Percentiles rank a stretch among this genome's conserved stretches.
Evolutionary conservation across 2,329 filamentous ascomycete genomes (phyloP).

Genomic region (Colletotrichum incanum): DNA sequence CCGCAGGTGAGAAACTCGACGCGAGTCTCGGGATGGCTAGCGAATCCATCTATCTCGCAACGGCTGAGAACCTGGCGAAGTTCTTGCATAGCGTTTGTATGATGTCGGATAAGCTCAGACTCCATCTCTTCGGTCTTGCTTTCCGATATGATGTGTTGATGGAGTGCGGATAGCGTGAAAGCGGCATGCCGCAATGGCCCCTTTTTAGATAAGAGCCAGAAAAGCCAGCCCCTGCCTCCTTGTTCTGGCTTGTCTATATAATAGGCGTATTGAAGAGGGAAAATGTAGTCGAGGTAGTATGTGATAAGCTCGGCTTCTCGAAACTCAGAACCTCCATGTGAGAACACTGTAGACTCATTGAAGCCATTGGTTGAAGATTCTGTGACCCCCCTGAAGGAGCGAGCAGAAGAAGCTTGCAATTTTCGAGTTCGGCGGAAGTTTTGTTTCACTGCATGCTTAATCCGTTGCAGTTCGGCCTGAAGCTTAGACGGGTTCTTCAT

Average conservation of each 20-base stretch:
- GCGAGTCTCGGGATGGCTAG: slow-evolving; percentile 42
- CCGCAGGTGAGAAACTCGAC: slow-evolving; percentile 49
- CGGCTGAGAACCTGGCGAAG: slow-evolving; percentile 44
- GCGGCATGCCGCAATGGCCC: slow-evolving; percentile 48
- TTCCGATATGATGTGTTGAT: slow-evolving; percentile 46
- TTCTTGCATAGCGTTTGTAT: slow-evolving; percentile 48
- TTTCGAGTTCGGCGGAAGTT: slow-evolving; percentile 45
- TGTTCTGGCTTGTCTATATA: slow-evolving; percentile 47
- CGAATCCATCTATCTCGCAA: slow-evolving; percentile 21
- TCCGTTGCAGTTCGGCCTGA: slow-evolving; percentile 48
- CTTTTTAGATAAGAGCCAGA: slow-evolving; percentile 45
- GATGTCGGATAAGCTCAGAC: slow-evolving; percentile 46
- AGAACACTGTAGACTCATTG: slow-evolving; percentile 14
- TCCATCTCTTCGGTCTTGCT: slow-evolving; percentile 44
- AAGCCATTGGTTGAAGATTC: not conserved
- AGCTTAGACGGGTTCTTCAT: slow-evolving; percentile 49
- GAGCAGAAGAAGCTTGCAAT: slow-evolving; percentile 14
- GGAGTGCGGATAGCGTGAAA: slow-evolving; percentile 48
- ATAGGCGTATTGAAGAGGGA: slow-evolving; percentile 48
- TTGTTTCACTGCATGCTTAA: slow-evolving; percentile 47
- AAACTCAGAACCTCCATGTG: slow-evolving; percentile 5
- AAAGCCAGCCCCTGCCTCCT: slow-evolving; percentile 49
- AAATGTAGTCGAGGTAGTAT: slow-evolving; percentile 50
- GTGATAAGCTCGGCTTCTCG: slow-evolving; percentile 49
- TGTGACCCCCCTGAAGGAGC: not conserved